Evolutionary conservation across 2,329 filamentous ascomycete species (phyloP).

Genomic region (Aspergillus jensenii): DNA sequence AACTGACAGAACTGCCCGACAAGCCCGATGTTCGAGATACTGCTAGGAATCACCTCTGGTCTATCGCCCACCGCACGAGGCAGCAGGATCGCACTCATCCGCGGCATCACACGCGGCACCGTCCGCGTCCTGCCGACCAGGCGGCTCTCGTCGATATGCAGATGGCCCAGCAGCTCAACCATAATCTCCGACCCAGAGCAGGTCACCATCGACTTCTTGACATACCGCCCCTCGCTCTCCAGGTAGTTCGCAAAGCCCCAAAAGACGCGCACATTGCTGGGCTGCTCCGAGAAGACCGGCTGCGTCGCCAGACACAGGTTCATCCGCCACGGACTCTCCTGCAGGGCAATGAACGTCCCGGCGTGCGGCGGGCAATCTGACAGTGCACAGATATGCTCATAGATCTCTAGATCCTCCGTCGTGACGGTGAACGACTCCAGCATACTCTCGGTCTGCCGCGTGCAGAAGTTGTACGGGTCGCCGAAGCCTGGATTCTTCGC

Average conservation of each 20-base stretch:
- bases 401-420: constrained; percentile 29
- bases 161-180: constrained; percentile 4
- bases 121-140: not conserved
- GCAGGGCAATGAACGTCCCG: constrained; percentile 36
- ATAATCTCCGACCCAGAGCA: constrained; percentile 44
- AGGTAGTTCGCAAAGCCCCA: constrained; percentile 44
- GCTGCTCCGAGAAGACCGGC: constrained; percentile 43
- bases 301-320: constrained; percentile 42
- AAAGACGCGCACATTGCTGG: constrained; percentile 32
- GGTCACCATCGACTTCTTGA: constrained; percentile 40
- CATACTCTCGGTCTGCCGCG: constrained; percentile 31
- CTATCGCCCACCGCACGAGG: not conserved
- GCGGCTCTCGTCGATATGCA: not conserved
- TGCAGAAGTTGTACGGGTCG: constrained; percentile 21
- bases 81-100: not conserved
- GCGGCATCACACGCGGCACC: constrained; percentile 1
- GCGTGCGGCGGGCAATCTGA: constrained; percentile 32
- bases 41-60: not conserved
- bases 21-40: not conserved
- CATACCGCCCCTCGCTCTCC: constrained; percentile 33
- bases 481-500: constrained; percentile 33
- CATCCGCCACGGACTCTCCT: constrained; percentile 42
- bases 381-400: constrained; percentile 21
- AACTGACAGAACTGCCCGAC: not conserved
- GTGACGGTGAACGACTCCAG: constrained; percentile 44